These are phyloP conservation scores for Leucogyrophana mollusca DNA, from an alignment of 768 basidiomycete species.

Conservation along the genomic window DNA sequence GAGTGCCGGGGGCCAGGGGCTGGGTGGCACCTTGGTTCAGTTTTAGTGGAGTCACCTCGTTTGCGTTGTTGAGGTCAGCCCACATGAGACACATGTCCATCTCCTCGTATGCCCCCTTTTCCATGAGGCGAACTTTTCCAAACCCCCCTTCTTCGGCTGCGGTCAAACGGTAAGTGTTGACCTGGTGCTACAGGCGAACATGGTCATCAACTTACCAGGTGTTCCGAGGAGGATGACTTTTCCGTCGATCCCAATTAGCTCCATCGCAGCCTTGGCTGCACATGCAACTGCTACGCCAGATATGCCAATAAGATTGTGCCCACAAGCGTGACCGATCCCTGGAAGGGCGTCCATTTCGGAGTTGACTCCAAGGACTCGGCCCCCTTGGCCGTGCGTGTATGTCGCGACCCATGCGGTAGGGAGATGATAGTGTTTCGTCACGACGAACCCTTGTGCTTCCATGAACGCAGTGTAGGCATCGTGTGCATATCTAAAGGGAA, in stretches of 20 bases:
- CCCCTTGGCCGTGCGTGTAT: conserved; percentile 63
- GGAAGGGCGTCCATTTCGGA: conserved; percentile 76
- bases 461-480: conserved; percentile 69
- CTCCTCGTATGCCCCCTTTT: conserved; percentile 69
- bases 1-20: conserved; percentile 73
- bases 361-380: conserved; percentile 73
- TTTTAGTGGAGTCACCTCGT: not conserved
- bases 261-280: conserved; percentile 62
- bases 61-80: conserved; percentile 8
- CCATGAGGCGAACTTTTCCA: conserved; percentile 70
- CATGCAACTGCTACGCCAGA: conserved; percentile 70
- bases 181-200: not conserved
- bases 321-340: conserved; percentile 70
- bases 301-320: conserved; percentile 83
- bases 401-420: conserved; percentile 77
- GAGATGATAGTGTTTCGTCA: conserved; percentile 58
- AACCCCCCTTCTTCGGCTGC: conserved; percentile 77
- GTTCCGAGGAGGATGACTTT: conserved; percentile 75
- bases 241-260: conserved; percentile 61
- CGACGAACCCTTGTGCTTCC: conserved; percentile 61
- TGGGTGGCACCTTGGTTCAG: conserved; percentile 66
- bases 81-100: conserved; percentile 82
- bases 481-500: conserved; percentile 57
- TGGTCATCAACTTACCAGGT: conserved; percentile 48
- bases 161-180: not conserved